A percentile compares a stretch with the other conserved stretches of the same genome.
Conservation (phyloP, 257 asterid species). For the Eucommia ulmoides region DNA sequence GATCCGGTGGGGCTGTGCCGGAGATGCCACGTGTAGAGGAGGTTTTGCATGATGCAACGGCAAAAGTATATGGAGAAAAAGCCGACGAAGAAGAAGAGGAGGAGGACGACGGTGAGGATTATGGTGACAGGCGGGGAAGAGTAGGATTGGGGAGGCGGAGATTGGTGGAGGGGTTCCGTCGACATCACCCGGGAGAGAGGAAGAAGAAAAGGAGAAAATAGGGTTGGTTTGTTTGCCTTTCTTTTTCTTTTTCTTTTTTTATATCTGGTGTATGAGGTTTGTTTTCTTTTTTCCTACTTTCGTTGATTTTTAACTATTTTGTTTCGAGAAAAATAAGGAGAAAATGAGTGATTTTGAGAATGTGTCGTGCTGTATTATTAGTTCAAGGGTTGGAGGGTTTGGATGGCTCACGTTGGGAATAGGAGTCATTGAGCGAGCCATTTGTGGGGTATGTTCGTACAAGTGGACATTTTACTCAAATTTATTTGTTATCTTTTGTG, state of each 20-base stretch:
- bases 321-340: too few species aligned
- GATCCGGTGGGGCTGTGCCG: constrained; percentile 20
- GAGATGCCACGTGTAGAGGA: constrained; percentile 43
- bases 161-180: constrained; percentile 18
- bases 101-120: constrained; percentile 44
- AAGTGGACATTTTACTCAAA: too few species aligned
- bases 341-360: too few species aligned
- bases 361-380: too few species aligned
- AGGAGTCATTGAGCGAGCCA: too few species aligned
- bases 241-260: background rate
- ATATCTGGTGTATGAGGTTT: background rate
- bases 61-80: constrained; percentile 69
- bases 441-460: too few species aligned
- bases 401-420: too few species aligned
- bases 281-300: background rate
- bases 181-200: constrained; percentile 31
- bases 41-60: constrained; percentile 52
- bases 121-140: constrained; percentile 50
- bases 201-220: background rate
- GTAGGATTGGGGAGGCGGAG: constrained; percentile 14
- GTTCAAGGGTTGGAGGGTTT: too few species aligned
- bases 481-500: too few species aligned
- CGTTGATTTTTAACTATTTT: too few species aligned
- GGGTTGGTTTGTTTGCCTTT: background rate
- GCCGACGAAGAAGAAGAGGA: constrained; percentile 49